phyloP scores from a whole-genome alignment of 2,329 filamentous ascomycete genomes.

The Plenodomus tracheiphilus region DNA sequence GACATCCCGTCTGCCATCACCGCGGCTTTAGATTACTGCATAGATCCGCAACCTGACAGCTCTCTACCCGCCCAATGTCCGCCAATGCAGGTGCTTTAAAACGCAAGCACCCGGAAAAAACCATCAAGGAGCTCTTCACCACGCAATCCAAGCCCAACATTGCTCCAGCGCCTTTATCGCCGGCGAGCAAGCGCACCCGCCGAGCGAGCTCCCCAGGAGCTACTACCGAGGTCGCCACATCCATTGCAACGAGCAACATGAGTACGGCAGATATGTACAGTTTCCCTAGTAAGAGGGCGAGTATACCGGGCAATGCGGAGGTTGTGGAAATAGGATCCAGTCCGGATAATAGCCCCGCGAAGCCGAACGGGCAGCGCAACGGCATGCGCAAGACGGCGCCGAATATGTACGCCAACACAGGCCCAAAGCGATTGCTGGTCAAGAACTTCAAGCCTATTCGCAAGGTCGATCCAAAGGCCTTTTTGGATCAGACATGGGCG shows the following conservation, averaged over 20 bases:
- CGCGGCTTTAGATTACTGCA: constrained; percentile 17
- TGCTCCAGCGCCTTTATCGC: constrained; percentile 29
- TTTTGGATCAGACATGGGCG: constrained; percentile 74
- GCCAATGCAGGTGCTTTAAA: constrained; percentile 36
- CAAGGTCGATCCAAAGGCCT: constrained; percentile 70
- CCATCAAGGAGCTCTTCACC: constrained; percentile 42
- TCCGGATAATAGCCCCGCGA: constrained; percentile 49
- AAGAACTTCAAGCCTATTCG: constrained; percentile 78
- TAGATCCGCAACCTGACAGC: constrained; percentile 18
- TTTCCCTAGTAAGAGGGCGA: constrained; percentile 36
- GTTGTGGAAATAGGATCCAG: constrained; percentile 37
- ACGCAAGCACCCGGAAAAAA: constrained; percentile 43
- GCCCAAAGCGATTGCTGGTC: constrained; percentile 85
- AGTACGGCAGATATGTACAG: constrained; percentile 42
- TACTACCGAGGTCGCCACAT: constrained; percentile 11
- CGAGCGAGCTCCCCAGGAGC: constrained; percentile 27
- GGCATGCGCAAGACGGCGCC: constrained; percentile 55
- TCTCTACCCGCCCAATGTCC: constrained; percentile 36
- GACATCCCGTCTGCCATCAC: constrained; percentile 22
- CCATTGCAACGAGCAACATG: constrained; percentile 22
- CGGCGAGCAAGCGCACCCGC: constrained; percentile 36
- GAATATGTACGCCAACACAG: constrained; percentile 65
- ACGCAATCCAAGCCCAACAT: constrained; percentile 40
- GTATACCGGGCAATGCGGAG: constrained; percentile 16
- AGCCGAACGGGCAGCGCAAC: constrained; percentile 42